A percentile compares a stretch with the other conserved stretches of the same genome.
Evolutionary conservation across 108 stramenopile genomes (phyloP).

Genomic region (Skeletonema potamos): DNA sequence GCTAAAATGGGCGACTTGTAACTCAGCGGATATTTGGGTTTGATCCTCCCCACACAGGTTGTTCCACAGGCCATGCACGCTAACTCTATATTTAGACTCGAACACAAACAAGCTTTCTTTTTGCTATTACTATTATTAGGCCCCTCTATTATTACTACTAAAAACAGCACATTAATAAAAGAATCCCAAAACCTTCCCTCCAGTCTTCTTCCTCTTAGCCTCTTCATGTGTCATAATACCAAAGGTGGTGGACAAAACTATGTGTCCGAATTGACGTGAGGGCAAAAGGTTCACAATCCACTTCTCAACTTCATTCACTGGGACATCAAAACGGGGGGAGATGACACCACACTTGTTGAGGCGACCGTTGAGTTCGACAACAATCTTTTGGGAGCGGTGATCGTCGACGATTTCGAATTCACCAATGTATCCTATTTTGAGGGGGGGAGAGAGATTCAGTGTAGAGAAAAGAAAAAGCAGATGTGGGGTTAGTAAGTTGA

Average conservation of each 20-base stretch:
- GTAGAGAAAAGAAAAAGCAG: slow-evolving; percentile 13
- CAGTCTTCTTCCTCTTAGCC: slow-evolving; percentile 99
- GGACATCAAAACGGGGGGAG: slow-evolving; percentile 96
- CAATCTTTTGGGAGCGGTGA: slow-evolving; percentile 99
- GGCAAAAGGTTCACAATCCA: slow-evolving; percentile 98
- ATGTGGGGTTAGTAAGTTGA: not conserved
- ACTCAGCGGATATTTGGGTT: too few relatives aligned
- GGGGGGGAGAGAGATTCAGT: too few relatives aligned
- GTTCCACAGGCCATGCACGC: too few relatives aligned
- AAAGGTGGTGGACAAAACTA: slow-evolving; percentile 95
- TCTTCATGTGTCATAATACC: slow-evolving; percentile 99
- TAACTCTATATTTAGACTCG: too few relatives aligned
- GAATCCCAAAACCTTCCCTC: slow-evolving; percentile 99
- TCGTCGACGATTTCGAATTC: slow-evolving; percentile 99
- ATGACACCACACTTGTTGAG: slow-evolving; percentile 99
- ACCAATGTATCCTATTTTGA: slow-evolving; percentile 99
- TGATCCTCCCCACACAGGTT: too few relatives aligned
- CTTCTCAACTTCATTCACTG: slow-evolving; percentile 92
- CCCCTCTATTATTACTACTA: not conserved
- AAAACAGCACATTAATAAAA: slow-evolving; percentile 82
- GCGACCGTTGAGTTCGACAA: slow-evolving; percentile 96
- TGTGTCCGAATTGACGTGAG: slow-evolving; percentile 98
- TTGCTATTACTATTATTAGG: not conserved
- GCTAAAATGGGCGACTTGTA: too few relatives aligned
- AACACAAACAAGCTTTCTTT: slow-evolving; percentile 2